phyloP scores from a whole-genome alignment of 768 basidiomycete species.

The Guyanaporus albipodus region DNA sequence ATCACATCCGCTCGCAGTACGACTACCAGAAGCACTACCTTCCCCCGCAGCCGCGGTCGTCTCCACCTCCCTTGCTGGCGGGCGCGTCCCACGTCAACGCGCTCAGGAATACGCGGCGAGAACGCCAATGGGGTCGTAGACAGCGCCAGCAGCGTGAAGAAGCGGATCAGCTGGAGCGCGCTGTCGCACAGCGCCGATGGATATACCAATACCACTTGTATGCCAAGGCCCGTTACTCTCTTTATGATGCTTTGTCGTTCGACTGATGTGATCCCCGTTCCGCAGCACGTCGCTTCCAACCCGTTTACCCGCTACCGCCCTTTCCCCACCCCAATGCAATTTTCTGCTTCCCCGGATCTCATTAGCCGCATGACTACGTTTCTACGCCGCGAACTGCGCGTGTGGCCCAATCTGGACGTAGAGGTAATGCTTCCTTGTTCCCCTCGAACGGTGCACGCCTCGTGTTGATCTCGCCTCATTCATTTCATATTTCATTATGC shows the following conservation, averaged over 20 bases:
- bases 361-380: constrained; percentile 77
- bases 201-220: constrained; percentile 77
- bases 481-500: constrained; percentile 10
- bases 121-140: constrained; percentile 55
- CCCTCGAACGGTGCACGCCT: background rate
- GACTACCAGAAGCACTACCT: constrained; percentile 83
- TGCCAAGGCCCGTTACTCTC: constrained; percentile 76
- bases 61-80: constrained; percentile 38
- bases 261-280: background rate
- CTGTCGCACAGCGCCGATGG: constrained; percentile 71
- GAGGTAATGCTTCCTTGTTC: constrained; percentile 54
- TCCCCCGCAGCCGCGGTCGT: constrained; percentile 55
- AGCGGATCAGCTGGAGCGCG: constrained; percentile 68
- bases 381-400: constrained; percentile 77
- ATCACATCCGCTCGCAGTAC: constrained; percentile 69
- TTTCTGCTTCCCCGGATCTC: constrained; percentile 70
- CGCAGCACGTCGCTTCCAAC: constrained; percentile 89
- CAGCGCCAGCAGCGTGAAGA: constrained; percentile 50
- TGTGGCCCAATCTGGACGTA: constrained; percentile 88
- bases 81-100: constrained; percentile 26
- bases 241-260: background rate
- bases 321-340: constrained; percentile 82
- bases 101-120: constrained; percentile 33
- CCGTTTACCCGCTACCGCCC: constrained; percentile 82
- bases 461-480: constrained; percentile 7